Conservation (phyloP, 2,329 filamentous ascomycete genomes). For the Fusarium sp. region DNA sequence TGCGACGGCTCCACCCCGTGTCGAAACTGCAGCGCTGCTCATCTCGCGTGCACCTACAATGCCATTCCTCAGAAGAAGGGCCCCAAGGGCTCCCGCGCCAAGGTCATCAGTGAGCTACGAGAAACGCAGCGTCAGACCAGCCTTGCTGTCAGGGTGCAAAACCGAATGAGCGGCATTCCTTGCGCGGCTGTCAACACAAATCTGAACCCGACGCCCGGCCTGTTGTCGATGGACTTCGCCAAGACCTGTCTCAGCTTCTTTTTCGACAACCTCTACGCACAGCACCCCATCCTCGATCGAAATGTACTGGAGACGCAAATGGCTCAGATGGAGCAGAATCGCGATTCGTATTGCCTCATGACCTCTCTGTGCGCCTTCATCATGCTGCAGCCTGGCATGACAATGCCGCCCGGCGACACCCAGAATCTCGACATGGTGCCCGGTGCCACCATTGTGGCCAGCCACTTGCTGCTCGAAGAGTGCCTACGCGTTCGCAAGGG, state of each 20-base stretch:
- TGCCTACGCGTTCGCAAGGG: slow-evolving; percentile 70
- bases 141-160: slow-evolving; percentile 68
- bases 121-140: slow-evolving; percentile 74
- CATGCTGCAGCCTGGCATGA: slow-evolving; percentile 74
- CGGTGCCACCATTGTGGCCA: slow-evolving; percentile 69
- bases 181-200: slow-evolving; percentile 58
- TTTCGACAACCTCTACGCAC: slow-evolving; percentile 72
- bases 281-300: slow-evolving; percentile 69
- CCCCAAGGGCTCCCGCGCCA: slow-evolving; percentile 76
- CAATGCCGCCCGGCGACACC: slow-evolving; percentile 64
- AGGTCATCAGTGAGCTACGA: slow-evolving; percentile 77
- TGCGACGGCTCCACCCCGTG: slow-evolving; percentile 77
- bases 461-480: slow-evolving; percentile 74
- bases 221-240: slow-evolving; percentile 69
- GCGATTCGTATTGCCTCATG: slow-evolving; percentile 71
- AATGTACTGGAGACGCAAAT: slow-evolving; percentile 66
- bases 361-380: slow-evolving; percentile 73
- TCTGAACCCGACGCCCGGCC: slow-evolving; percentile 65
- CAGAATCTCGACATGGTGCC: slow-evolving; percentile 65
- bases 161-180: slow-evolving; percentile 64
- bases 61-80: slow-evolving; percentile 80
- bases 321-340: slow-evolving; percentile 67
- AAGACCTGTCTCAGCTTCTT: slow-evolving; percentile 74
- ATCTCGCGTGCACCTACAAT: slow-evolving; percentile 77
- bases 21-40: slow-evolving; percentile 73